Base-by-base conservation (phyloP, 108 stramenopile species). In the Conticribra weissflogii region DNA sequence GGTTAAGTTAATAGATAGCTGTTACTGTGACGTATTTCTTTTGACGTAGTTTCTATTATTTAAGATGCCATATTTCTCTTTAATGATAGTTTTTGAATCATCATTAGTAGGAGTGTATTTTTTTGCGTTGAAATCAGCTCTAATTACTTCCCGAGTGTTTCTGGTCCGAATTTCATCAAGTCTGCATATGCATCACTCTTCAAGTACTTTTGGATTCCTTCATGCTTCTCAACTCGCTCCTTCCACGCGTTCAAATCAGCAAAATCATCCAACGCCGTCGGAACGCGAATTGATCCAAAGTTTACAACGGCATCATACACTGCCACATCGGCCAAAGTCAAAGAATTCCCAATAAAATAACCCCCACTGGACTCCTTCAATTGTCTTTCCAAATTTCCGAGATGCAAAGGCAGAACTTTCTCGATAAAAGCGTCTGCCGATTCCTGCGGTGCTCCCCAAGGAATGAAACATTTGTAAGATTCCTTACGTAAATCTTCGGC, bases 331-430 rank as follows among this genome's bases (percentile, higher is more conserved):
- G 73, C 73, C n/a, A 79, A n/a, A 14, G 64, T 78, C 45, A 65
- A 48, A 12, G 59, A 60, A 3, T 65, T 46, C 8, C 72, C 72
- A 31, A 72, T 30, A 21, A 72, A 72, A n/a, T 64, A 72, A 34
- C 41, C 67, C 8, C 68, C 67, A 18, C 48, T 66, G 4, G 56
- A 62, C 3, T 47, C 12, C 21, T 70, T 69, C 22, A 79, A 45
- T 24, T 79, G 78, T 3, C 67, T 59, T 30, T 79, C 78, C 48
- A 79, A 58, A 74, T 79, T 79, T 3, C 59, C 59, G 50, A 74
- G 16, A 32, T 79, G 78, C 59, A 74, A 57, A 14, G 78, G 67
- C 27, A 79, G 46, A 9, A 68, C 59, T 4, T 44, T 58, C 12
- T 62, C 52, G 15, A 61, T 59, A 33, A 66, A 74, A 5, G 49